Evolutionary conservation across 2,329 filamentous ascomycete genomes (phyloP).

Genomic region (Helminthosporium solani): DNA sequence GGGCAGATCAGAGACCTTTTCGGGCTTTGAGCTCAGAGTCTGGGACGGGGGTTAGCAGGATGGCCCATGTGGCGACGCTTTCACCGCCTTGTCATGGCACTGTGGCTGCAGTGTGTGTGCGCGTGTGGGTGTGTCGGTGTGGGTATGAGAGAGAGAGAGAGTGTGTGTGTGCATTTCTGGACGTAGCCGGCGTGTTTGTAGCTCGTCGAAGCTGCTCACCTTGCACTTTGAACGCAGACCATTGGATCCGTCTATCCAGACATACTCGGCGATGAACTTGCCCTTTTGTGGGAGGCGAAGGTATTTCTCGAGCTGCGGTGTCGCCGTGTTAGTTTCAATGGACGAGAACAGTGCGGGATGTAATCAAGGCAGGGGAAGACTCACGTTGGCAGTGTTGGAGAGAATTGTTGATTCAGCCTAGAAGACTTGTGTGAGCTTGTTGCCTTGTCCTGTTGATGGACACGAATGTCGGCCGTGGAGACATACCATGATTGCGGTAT

Average conservation of each 20-base stretch:
- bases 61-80: too few relatives aligned
- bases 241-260: conserved; percentile 88
- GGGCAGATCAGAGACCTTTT: conserved; percentile 64
- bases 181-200: too few relatives aligned
- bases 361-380: too few relatives aligned
- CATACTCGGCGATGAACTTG: conserved; percentile 87
- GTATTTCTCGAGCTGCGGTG: conserved; percentile 96
- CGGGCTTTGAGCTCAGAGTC: conserved; percentile 63
- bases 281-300: conserved; percentile 87
- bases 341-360: too few relatives aligned
- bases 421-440: conserved; percentile 14
- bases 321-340: too few relatives aligned
- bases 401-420: conserved; percentile 45
- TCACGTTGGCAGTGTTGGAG: conserved; percentile 53
- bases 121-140: too few relatives aligned
- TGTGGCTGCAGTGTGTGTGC: too few relatives aligned
- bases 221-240: conserved; percentile 92
- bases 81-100: too few relatives aligned
- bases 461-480: neutral
- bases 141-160: conserved; percentile 1
- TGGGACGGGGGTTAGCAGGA: conserved; percentile 38
- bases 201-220: too few relatives aligned
- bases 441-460: neutral
- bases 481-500: conserved; percentile 38
- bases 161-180: too few relatives aligned